Evolutionary conservation across 2,329 filamentous ascomycete species (phyloP).

Genomic region (Elsinoe australis): DNA sequence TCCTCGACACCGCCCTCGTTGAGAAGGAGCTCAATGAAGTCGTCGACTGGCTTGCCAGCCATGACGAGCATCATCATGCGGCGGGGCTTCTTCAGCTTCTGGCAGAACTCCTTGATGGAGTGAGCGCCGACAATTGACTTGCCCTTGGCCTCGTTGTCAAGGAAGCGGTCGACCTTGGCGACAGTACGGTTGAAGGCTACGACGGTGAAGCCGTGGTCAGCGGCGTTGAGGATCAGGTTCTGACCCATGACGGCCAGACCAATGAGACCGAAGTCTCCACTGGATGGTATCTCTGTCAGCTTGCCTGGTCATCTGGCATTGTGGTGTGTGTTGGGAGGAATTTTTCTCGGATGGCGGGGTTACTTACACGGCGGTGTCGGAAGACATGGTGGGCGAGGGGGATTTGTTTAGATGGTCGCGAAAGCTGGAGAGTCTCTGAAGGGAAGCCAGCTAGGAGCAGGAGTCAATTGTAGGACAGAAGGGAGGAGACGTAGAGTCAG

Average conservation of each 20-base stretch:
- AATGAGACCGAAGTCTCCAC: slow-evolving; percentile 49
- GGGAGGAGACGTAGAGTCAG: slow-evolving; percentile 12
- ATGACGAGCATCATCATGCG: slow-evolving; percentile 98
- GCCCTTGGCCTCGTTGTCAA: slow-evolving; percentile 49
- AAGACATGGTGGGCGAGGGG: slow-evolving; percentile 25
- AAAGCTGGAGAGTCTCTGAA: slow-evolving; percentile 21
- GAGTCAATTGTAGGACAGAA: slow-evolving; percentile 16
- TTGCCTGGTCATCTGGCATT: slow-evolving; percentile 18
- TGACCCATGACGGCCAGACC: slow-evolving; percentile 47
- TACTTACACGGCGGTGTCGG: slow-evolving; percentile 28
- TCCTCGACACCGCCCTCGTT: slow-evolving; percentile 57
- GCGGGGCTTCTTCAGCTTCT: slow-evolving; percentile 94
- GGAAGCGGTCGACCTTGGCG: slow-evolving; percentile 78
- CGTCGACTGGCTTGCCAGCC: slow-evolving; percentile 94
- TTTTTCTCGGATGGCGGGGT: slow-evolving; percentile 23
- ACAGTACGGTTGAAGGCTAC: slow-evolving; percentile 98
- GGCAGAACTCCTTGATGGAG: slow-evolving; percentile 85
- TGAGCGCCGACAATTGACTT: slow-evolving; percentile 93
- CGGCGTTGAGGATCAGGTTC: slow-evolving; percentile 50
- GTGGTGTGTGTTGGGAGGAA: slow-evolving; percentile 20
- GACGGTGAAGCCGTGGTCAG: slow-evolving; percentile 73
- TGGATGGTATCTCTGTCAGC: slow-evolving; percentile 25
- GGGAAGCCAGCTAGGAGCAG: slow-evolving; percentile 16
- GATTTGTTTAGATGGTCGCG: slow-evolving; percentile 21
- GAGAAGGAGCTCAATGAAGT: slow-evolving; percentile 95